Percentiles rank a stretch among this genome's conserved stretches.
Conservation (phyloP, 306 rosid genomes). For the Citrullus mucosospermus region DNA sequence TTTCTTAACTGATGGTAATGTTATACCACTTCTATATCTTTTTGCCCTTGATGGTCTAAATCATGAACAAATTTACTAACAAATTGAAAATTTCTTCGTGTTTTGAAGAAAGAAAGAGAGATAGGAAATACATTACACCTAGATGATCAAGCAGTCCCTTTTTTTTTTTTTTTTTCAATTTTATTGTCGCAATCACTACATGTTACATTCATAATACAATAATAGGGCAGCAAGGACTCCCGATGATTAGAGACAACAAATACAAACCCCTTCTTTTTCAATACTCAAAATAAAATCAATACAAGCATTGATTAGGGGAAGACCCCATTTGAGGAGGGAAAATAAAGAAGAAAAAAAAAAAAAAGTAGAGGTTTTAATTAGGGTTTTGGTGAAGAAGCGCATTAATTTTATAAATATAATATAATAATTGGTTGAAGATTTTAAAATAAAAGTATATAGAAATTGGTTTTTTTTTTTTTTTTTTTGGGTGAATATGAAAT, state of each 20-base stretch:
- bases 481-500: neutral
- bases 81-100: no score
- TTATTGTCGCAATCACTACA: neutral
- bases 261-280: neutral
- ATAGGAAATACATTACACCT: neutral
- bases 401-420: neutral
- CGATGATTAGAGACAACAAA: neutral
- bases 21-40: no score
- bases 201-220: neutral
- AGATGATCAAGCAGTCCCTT: neutral
- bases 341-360: neutral
- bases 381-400: neutral
- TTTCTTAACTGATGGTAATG: no score
- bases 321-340: neutral
- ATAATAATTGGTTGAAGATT: neutral
- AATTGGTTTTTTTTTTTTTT: no score
- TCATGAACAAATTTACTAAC: no score
- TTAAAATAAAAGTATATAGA: neutral
- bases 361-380: conserved; percentile 2
- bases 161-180: neutral
- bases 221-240: neutral
- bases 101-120: no score
- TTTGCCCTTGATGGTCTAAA: no score
- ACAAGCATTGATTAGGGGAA: neutral
- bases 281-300: neutral